A percentile compares a stretch with the other conserved stretches of the same genome.
These are phyloP conservation scores for Dendrobium catenatum DNA, from an alignment of 106 monocot genomes.

Conservation along the genomic window DNA sequence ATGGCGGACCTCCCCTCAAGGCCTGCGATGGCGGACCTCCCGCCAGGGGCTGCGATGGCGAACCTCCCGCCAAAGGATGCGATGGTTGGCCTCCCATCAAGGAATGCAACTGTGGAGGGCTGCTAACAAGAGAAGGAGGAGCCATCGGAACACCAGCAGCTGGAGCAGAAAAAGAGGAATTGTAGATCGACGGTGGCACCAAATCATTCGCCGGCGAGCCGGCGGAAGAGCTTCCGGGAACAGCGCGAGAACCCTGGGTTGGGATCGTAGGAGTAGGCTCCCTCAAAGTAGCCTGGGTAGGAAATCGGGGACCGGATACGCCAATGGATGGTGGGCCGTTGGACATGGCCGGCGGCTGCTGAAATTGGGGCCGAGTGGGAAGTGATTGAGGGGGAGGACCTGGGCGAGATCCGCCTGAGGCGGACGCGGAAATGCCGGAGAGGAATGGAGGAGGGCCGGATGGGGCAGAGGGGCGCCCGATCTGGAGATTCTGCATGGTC, in stretches of 20 bases:
- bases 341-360: neutral
- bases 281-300: neutral
- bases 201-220: neutral
- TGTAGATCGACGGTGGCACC: neutral
- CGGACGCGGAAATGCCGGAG: neutral
- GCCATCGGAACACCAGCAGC: slow-evolving; percentile 9
- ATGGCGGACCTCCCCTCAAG: neutral
- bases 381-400: slow-evolving; percentile 8
- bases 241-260: neutral
- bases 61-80: slow-evolving; percentile 6
- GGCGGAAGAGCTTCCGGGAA: slow-evolving; percentile 2
- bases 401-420: neutral
- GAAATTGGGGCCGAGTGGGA: slow-evolving; percentile 9
- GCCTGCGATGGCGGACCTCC: neutral
- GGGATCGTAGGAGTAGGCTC: neutral
- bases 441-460: slow-evolving; percentile 10
- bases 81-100: neutral
- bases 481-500: slow-evolving; percentile 68
- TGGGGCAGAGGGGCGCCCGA: slow-evolving; percentile 31
- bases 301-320: neutral
- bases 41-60: slow-evolving; percentile 8
- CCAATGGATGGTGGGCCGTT: neutral
- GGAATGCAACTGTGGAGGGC: slow-evolving; percentile 5
- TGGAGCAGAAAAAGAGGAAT: slow-evolving; percentile 1
- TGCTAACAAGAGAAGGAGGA: slow-evolving; percentile 4